Evolutionary conservation across 1,139 yeast species (phyloP), one percentile per base, ranked within the genome.

Genomic region (Yamadazyma conglobata): DNA sequence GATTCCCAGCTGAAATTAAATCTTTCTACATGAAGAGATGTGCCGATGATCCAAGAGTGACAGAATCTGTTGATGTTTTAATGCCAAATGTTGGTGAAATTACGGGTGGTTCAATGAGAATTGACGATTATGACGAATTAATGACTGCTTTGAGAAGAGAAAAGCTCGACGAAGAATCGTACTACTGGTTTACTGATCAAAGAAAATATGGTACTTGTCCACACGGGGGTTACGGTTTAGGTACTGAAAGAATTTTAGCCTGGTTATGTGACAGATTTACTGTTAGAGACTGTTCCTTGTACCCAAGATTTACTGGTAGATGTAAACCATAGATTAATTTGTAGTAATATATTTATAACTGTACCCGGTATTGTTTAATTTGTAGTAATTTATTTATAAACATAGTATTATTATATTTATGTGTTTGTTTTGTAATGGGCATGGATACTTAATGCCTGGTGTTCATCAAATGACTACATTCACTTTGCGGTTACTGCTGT

Each of bases 31-130:
- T 91, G 98, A 81, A 84, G 67, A 87, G 82, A 62, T 87, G 95
- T 60, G 56, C 63, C 10, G 96, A 87, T 52, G 97, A 91, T 55
- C 81, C 80, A 43, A 78, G 96, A 55, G 96, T 91, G 50, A 91
- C 98, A 32, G 98, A 93, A 64, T 85, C 96, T 30, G 97, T 91
- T 28, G 99, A 91, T 62, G 96, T 93, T 22, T 74, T 91, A 58
- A 89, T 91, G 96, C 98, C 98, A 51, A 89, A 86, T 52, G 98
- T 91, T 35, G 98, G 98, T 58, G 97, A 89, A 66, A 84, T 91
- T 53, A 85, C 95, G 28, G 98, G 98, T 60, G 98, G 98, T 37
- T 89, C 97, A 32, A 91, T 91, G 99, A 88, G 99, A 76, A 88
- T 88, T 47, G 77, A 74, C 45, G 78, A 79, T 48, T 68, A 74